These are phyloP conservation scores for Aeschynomene evenia DNA, from an alignment of 306 rosid genomes.

Conservation along the genomic window DNA sequence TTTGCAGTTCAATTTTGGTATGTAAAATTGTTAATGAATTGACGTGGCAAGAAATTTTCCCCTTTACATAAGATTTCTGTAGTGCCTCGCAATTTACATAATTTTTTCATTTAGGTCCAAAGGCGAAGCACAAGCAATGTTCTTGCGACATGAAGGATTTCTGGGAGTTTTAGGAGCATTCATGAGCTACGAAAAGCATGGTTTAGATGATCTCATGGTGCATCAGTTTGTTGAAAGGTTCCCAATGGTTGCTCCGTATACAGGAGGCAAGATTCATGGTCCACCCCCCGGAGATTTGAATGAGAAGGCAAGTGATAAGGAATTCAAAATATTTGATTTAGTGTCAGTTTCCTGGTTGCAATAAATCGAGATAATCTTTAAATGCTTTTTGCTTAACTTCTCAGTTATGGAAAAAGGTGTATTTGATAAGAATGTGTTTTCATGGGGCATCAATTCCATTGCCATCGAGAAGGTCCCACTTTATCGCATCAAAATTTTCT, in stretches of 20 bases:
- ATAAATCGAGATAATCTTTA: background rate
- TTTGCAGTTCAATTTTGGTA: constrained; percentile 96
- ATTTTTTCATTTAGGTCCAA: constrained; percentile 66
- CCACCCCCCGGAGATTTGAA: constrained; percentile 97
- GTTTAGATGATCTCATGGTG: constrained; percentile 95
- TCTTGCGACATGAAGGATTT: constrained; percentile 96
- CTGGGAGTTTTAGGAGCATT: constrained; percentile 95
- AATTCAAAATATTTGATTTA: constrained; percentile 31
- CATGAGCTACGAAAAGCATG: constrained; percentile 98
- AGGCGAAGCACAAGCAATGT: constrained; percentile 96
- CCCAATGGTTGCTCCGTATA: constrained; percentile 96
- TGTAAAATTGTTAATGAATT: constrained; percentile 8
- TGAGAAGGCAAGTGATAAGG: constrained; percentile 75
- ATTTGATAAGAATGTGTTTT: constrained; percentile 17
- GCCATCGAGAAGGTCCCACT: constrained; percentile 9
- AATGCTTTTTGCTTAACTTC: constrained; percentile 1
- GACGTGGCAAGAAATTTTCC: background rate
- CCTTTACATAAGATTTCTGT: constrained; percentile 2
- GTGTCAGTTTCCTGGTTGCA: constrained; percentile 11
- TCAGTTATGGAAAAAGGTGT: constrained; percentile 16
- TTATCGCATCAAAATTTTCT: constrained; percentile 5
- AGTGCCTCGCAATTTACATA: constrained; percentile 27
- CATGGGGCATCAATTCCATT: constrained; percentile 17
- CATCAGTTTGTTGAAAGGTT: constrained; percentile 98
- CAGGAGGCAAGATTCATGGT: constrained; percentile 94